phyloP scores from a whole-genome alignment of 257 asterid species.

The Capsicum chinense region DNA sequence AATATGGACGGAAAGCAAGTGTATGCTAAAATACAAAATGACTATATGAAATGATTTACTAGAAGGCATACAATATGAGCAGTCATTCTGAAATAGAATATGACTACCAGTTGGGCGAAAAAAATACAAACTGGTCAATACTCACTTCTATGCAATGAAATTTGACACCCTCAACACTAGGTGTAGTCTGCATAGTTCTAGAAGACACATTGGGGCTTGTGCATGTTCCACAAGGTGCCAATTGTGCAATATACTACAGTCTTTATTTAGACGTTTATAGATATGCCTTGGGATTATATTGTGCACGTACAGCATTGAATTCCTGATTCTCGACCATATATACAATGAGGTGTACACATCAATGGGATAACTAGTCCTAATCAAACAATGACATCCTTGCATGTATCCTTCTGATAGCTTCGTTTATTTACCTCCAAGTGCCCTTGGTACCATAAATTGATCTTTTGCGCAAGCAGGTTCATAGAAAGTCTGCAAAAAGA shows the following conservation, averaged over 20 bases:
- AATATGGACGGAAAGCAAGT: background rate
- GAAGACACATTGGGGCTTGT: background rate
- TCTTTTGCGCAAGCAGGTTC: background rate
- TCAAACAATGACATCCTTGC: background rate
- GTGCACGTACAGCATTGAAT: background rate
- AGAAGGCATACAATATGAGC: conserved; percentile 11
- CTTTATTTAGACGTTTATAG: background rate
- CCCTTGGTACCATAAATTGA: background rate
- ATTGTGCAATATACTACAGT: background rate
- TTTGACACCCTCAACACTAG: background rate
- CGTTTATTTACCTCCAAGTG: background rate
- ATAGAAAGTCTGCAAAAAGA: background rate
- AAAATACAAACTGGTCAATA: background rate
- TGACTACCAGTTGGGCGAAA: background rate
- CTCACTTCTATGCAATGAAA: background rate
- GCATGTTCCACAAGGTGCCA: background rate
- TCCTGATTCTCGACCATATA: background rate
- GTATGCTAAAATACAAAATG: background rate
- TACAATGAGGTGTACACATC: background rate
- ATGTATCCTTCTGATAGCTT: background rate
- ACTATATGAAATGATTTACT: background rate
- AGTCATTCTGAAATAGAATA: background rate
- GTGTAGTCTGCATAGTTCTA: background rate
- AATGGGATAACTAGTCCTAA: background rate
- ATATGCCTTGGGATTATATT: conserved; percentile 4